Evolutionary conservation across 345 rosid genomes (phyloP), one percentile per base, ranked within the genome.

Genomic region (Corchorus capsularis): DNA sequence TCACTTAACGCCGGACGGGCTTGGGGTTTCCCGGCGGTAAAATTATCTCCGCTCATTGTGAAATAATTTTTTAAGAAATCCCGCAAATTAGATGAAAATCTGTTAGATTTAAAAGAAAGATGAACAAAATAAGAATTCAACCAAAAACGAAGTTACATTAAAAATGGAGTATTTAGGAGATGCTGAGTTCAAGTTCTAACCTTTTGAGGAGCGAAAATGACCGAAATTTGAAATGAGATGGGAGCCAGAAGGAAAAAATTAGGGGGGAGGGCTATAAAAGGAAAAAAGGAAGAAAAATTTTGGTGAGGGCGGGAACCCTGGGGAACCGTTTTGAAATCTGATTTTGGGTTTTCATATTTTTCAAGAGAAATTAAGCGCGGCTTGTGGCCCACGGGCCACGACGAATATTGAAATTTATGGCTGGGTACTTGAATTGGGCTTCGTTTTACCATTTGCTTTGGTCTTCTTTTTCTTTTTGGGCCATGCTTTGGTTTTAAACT

Each of bases 1-100:
- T 94, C 91, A 8, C 83, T 78, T 55, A 92, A 80, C 61, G 66
- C 84, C 22, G 65, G 71, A 22, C 91, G 89, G 61, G 59, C 45
- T 41, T 68, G 77, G 7, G 60, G 60, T 41, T 74, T 75, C 47
- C 14, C 82, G 45, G 55, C 81, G 9, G 66, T 74, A 72, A 77
- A 78, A 77, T 79, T 84, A 17, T 85, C 89, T 74, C 88, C 93
- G 75, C 81, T 77, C 98, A 93, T 89, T 71, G 16, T 76, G 72
- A 49, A 75, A 75, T 35, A 73, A 59, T 55, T 34, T 32, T 39
- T 73, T 57, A 54, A 53, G 52, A 69, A 15, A 49, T 61, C 13
- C 1, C 35, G 27, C 39, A 20, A 17, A 20, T 55, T 6, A 39
- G 6, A 39, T 19, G 17, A 68, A 83, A 63, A 14, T 27, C 45